These are phyloP conservation scores for Elaeis guineensis DNA, from an alignment of 176 grass and related monocot species.

Conservation along the genomic window DNA sequence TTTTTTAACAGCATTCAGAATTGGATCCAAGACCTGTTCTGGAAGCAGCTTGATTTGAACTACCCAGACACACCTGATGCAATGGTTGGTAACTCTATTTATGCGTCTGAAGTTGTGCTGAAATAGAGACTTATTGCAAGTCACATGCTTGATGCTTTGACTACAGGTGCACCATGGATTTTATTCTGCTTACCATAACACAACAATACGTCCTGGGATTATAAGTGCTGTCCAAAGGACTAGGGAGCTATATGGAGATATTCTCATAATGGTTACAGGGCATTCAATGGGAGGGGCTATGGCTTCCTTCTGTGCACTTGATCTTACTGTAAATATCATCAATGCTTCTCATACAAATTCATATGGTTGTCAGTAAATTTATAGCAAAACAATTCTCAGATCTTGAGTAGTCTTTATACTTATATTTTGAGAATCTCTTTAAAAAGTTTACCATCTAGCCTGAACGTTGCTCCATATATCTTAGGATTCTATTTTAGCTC, in stretches of 20 bases:
- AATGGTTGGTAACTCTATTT: conserved; percentile 18
- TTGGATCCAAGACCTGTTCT: conserved; percentile 76
- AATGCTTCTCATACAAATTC: background rate
- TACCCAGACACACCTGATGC: conserved; percentile 67
- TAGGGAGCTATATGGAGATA: conserved; percentile 6
- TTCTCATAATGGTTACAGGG: conserved; percentile 13
- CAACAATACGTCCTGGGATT: conserved; percentile 5
- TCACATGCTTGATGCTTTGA: background rate
- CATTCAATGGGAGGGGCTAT: conserved; percentile 21
- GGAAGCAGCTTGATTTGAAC: conserved; percentile 91
- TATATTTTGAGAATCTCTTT: too few species aligned
- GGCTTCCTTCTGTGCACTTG: conserved; percentile 20
- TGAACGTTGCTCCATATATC: too few species aligned
- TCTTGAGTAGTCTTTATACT: too few species aligned
- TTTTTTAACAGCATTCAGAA: conserved; percentile 56
- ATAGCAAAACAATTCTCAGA: too few species aligned
- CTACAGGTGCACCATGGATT: conserved; percentile 18
- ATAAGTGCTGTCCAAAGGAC: conserved; percentile 1
- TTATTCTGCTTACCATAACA: conserved; percentile 22
- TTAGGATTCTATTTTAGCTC: too few species aligned
- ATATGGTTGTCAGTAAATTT: too few species aligned
- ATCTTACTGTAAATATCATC: conserved; percentile 9
- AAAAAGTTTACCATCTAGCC: too few species aligned
- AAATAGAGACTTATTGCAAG: background rate
- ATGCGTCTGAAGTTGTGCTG: background rate